Conservation (phyloP, 1,284 basidiomycete species). For the Mycena sp. region DNA sequence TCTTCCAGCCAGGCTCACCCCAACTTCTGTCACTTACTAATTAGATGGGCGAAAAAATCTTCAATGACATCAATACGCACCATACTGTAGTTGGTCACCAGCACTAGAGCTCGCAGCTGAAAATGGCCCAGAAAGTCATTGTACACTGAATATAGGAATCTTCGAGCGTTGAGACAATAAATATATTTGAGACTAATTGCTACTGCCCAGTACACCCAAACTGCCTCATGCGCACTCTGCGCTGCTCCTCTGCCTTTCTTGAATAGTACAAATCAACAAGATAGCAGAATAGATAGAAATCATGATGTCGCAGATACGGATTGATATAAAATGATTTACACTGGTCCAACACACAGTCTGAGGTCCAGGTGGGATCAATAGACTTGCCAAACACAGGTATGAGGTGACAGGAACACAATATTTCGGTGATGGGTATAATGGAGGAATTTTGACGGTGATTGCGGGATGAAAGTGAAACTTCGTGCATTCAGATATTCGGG, state of each 20-base stretch:
- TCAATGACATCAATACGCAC: no score
- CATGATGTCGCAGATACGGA: slow-evolving; percentile 18
- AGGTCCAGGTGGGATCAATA: not conserved
- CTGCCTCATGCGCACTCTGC: no score
- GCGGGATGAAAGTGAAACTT: slow-evolving; percentile 5
- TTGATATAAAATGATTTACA: slow-evolving; percentile 16
- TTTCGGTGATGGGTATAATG: not conserved
- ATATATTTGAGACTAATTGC: no score
- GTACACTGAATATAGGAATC: no score
- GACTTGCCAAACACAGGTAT: slow-evolving; percentile 12
- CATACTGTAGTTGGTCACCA: no score
- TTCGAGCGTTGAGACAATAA: no score
- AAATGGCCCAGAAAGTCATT: no score
- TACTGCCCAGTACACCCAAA: no score
- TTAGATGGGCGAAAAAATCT: no score
- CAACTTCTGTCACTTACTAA: no score
- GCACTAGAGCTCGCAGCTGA: no score
- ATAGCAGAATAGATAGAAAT: slow-evolving; percentile 12
- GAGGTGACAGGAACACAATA: slow-evolving; percentile 14
- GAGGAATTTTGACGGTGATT: slow-evolving; percentile 1
- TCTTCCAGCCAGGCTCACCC: no score
- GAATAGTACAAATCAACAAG: not conserved
- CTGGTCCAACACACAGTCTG: slow-evolving; percentile 3
- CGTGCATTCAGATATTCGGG: slow-evolving; percentile 7
- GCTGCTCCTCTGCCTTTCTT: not conserved